Conservation (phyloP, 345 rosid species). For the Citrus australasica region DNA sequence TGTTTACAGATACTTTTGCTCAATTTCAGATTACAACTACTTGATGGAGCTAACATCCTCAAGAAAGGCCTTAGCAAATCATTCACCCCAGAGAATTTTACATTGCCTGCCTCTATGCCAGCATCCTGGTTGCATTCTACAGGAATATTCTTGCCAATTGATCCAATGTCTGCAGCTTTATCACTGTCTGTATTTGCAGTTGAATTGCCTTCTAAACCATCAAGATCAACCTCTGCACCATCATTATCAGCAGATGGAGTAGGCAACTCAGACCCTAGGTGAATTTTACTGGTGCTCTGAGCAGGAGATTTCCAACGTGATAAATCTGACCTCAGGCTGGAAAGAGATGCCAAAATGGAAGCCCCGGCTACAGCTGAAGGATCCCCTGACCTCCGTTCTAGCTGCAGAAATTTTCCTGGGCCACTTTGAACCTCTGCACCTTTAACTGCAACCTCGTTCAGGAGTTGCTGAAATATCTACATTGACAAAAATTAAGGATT, state of each 20-base stretch:
- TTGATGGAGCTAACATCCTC: conserved; percentile 58
- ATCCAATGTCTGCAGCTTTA: conserved; percentile 62
- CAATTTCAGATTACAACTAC: conserved; percentile 57
- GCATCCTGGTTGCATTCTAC: conserved; percentile 58
- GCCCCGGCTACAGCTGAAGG: conserved; percentile 74
- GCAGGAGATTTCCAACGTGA: conserved; percentile 55
- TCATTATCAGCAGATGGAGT: conserved; percentile 51
- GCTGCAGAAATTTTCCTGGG: conserved; percentile 45
- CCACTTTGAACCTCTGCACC: conserved; percentile 49
- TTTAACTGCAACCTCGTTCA: conserved; percentile 48
- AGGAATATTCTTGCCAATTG: conserved; percentile 40
- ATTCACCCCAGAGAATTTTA: conserved; percentile 65
- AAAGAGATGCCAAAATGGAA: conserved; percentile 68
- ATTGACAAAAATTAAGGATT: conserved; percentile 36
- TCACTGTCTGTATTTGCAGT: conserved; percentile 41
- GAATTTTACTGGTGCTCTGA: conserved; percentile 42
- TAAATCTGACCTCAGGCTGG: conserved; percentile 55
- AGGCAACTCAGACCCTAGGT: conserved; percentile 43
- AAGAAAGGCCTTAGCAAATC: conserved; percentile 61
- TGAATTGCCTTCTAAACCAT: conserved; percentile 58
- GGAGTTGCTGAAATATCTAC: conserved; percentile 75
- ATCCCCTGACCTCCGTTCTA: conserved; percentile 70
- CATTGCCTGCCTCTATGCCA: conserved; percentile 64
- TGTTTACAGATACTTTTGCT: conserved; percentile 69
- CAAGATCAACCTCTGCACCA: conserved; percentile 49